Evolutionary conservation across 768 basidiomycete genomes (phyloP), one percentile per base, ranked within the genome.

Genomic region (Panaeolus cyanescens): DNA sequence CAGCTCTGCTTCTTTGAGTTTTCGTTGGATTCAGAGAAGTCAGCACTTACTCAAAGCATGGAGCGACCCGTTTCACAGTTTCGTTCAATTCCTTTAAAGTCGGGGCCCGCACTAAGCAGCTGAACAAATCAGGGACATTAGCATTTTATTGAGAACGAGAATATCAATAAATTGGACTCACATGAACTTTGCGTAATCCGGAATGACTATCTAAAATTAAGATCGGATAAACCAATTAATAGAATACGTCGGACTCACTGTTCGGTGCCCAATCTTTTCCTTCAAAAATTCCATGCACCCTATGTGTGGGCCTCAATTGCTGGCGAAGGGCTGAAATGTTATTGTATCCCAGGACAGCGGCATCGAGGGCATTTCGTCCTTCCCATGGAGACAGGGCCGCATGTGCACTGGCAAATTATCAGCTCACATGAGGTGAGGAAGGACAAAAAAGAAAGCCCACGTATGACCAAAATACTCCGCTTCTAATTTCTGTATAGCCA

Each of bases 331-430:
- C 85, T 0, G 90, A 86, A 25, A 95, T 86, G 57, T 87, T 90
- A 45, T 83, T 89, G 69, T 95, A 94, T 5, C 90, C 89, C 3
- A 92, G 79, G 8, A 93, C 89, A 22, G 92, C 92, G 0, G 94
- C 93, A 68, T 95, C 93, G 17, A 93, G 73, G 1, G 93, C 89
- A 63, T 95, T 93, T 62, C 79, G 80, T 2, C 92, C 92, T 71
- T 93, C 89, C 92, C 92, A 93, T 20, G 92, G 93, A 22, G 87
- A 88, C 25, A 89, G 75, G 1, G 86, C 86, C 3, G 90, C 91
- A 68, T 92, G 91, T 2, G 91, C 90, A 12, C 90, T 92, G 57
- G 2, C n/a, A 20, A 32, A 9, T 56, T 34, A 17, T 39, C 57
- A 1, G 15, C 17, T 30, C 25, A 20, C 30, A 60, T 28, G 20